Conservation (phyloP, 2,329 filamentous ascomycete species). For the Clarireedia homoeocarpa region DNA sequence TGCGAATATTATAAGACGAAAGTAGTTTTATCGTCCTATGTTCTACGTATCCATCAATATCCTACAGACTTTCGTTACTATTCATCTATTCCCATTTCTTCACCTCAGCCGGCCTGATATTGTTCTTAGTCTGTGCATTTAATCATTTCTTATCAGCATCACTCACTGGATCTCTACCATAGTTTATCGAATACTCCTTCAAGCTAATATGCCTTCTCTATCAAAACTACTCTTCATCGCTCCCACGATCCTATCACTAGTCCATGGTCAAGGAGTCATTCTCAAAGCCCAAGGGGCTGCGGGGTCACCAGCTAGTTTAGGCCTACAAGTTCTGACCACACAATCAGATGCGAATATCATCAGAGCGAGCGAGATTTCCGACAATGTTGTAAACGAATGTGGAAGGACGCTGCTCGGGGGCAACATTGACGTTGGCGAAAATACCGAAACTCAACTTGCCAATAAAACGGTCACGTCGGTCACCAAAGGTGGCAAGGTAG, state of each 20-base stretch:
- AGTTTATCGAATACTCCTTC: not conserved
- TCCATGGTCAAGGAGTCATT: slow-evolving; percentile 4
- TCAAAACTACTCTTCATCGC: not conserved
- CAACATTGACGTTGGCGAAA: slow-evolving; percentile 53
- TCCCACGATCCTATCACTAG: slow-evolving; percentile 1
- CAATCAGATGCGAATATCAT: slow-evolving; percentile 60
- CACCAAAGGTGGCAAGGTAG: slow-evolving; percentile 36
- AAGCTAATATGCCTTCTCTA: not conserved
- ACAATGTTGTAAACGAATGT: slow-evolving; percentile 50
- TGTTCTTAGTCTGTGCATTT: not conserved
- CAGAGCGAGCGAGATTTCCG: slow-evolving; percentile 44
- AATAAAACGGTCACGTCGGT: slow-evolving; percentile 42
- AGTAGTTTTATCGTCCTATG: not conserved
- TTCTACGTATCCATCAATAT: not conserved
- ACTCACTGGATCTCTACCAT: not conserved
- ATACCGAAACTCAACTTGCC: slow-evolving; percentile 44
- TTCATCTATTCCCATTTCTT: not conserved
- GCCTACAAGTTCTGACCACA: slow-evolving; percentile 54
- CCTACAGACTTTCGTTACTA: not conserved
- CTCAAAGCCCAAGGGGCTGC: slow-evolving; percentile 4
- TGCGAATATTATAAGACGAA: too few relatives aligned
- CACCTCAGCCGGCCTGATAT: not conserved
- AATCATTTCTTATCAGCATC: not conserved
- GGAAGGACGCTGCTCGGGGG: slow-evolving; percentile 53
- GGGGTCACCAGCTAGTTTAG: slow-evolving; percentile 28